Evolutionary conservation across 2,329 filamentous ascomycete species (phyloP), one percentile per base, ranked within the genome.

Genomic region (Nothophoma quercina): DNA sequence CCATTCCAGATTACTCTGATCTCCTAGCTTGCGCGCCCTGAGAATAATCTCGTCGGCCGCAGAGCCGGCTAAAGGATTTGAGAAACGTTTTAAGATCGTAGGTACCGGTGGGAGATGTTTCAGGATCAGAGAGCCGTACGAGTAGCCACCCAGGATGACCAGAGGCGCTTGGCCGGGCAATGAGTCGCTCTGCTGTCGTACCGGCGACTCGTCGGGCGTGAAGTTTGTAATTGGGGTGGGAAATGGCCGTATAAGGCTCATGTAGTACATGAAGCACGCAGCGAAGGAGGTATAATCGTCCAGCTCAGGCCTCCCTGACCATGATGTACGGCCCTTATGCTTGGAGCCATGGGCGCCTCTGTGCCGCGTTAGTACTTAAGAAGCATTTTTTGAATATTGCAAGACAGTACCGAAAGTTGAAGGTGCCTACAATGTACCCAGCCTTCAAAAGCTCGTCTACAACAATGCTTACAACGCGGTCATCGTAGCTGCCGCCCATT

Each of bases 61-160:
- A 0, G 86, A 86, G 30, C 81, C 85, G n/a, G 71, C 64, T 3
- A 75, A 59, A 0, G 85, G 82, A 0, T 75, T 70, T 7, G 75
- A 68, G 61, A 95, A 91, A 1, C 82, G 74, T 1, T 79, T 71
- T 19, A 91, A 74, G 22, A 96, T 84, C 0, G 65, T 66, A 0
- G 72, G 52, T 0, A 79, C 75, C 0, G 85, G 79, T 0, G 91
- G 90, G 0, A 96, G 81, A 51, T 88, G 85, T 0, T 84, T 86
- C 2, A 91, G 86, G 30, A 98, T 84, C 67, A 96, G 83, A 4
- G 91, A 90, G 34, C 95, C 95, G 72, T 97, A 97, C 0, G 92
- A 96, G 72, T 97, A 97, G 10, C 93, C 93, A 2, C 84, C 88
- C 6, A 95, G 78, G 5, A 96, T 63, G 0, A 87, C 52, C n/a